Evolutionary conservation across 148 eudicot genomes (phyloP).

Genomic region (Chenopodium formosanum): DNA sequence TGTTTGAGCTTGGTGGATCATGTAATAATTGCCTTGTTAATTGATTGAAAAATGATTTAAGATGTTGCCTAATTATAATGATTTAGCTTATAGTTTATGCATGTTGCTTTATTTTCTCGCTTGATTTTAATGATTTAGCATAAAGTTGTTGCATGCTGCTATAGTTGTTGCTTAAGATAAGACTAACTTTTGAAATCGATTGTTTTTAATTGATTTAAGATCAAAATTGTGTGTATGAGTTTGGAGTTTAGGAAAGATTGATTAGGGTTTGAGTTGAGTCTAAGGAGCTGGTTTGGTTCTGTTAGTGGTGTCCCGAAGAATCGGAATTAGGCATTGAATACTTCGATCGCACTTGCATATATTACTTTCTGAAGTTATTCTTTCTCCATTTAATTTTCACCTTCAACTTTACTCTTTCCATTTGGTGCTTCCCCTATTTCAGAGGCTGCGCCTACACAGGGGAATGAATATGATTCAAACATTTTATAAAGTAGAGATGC

Average conservation of each 20-base stretch:
- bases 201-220: too few species aligned
- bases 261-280: neutral
- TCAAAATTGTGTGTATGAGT: neutral
- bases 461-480: neutral
- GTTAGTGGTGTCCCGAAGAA: neutral
- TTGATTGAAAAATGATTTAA: constrained; percentile 3
- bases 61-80: neutral
- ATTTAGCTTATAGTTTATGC: neutral
- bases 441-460: too few species aligned
- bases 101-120: neutral
- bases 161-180: neutral
- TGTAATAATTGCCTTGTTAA: neutral
- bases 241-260: neutral
- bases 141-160: neutral
- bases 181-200: neutral
- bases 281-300: constrained; percentile 1
- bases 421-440: neutral
- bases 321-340: neutral
- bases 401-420: neutral
- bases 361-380: neutral
- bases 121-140: neutral
- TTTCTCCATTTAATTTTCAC: neutral
- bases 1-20: constrained; percentile 2
- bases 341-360: neutral
- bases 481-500: neutral